phyloP scores from a whole-genome alignment of 83 land plant genomes.

The Diphasiastrum complanatum region DNA sequence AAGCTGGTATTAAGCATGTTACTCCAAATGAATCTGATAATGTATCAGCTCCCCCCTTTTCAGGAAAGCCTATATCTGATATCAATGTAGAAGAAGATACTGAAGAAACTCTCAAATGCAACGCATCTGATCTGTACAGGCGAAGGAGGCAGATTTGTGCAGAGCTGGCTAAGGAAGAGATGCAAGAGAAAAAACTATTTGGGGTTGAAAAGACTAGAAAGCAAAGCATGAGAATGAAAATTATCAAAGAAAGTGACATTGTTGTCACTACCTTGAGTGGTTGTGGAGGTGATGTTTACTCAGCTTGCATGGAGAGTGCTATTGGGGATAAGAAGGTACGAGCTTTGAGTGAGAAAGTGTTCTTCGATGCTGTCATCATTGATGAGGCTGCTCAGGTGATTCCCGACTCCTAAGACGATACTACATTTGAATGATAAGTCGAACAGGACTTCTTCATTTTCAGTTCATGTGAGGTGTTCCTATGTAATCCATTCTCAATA shows the following conservation, averaged over 20 bases:
- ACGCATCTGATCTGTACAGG: slow-evolving; percentile 44
- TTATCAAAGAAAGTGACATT: slow-evolving; percentile 74
- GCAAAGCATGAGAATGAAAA: slow-evolving; percentile 51
- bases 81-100: slow-evolving; percentile 34
- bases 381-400: slow-evolving; percentile 97
- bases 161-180: slow-evolving; percentile 57
- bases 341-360: slow-evolving; percentile 38
- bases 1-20: not conserved
- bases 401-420: too few relatives aligned
- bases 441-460: too few relatives aligned
- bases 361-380: slow-evolving; percentile 94
- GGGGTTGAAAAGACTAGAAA: slow-evolving; percentile 50
- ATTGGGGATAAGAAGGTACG: slow-evolving; percentile 30
- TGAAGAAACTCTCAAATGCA: slow-evolving; percentile 45
- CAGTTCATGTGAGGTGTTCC: too few relatives aligned
- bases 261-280: slow-evolving; percentile 88
- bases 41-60: not conserved
- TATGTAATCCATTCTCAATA: too few relatives aligned
- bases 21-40: too few relatives aligned
- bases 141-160: slow-evolving; percentile 55
- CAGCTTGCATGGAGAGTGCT: slow-evolving; percentile 63
- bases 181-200: slow-evolving; percentile 46
- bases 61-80: too few relatives aligned
- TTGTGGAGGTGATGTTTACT: slow-evolving; percentile 87
- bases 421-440: too few relatives aligned